phyloP scores from a whole-genome alignment of 2,329 filamentous ascomycete genomes.

The Simplicillium sp. region DNA sequence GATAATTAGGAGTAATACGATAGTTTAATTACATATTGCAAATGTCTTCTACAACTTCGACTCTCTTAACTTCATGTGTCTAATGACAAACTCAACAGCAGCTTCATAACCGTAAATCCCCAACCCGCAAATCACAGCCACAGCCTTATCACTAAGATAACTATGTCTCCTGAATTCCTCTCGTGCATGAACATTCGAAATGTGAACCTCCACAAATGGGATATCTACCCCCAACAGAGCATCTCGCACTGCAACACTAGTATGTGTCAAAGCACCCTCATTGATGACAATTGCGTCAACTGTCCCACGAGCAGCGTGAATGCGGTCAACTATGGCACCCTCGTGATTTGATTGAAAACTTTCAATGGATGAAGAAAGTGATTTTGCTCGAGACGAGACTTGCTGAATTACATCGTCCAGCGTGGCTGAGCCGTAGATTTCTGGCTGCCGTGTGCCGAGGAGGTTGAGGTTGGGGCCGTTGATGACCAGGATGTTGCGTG shows the following conservation, averaged over 20 bases:
- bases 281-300: conserved; percentile 66
- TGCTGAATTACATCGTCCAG: conserved; percentile 49
- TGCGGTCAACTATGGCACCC: conserved; percentile 62
- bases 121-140: conserved; percentile 62
- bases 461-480: conserved; percentile 82
- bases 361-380: conserved; percentile 38
- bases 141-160: conserved; percentile 67
- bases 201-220: conserved; percentile 70
- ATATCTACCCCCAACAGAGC: conserved; percentile 59
- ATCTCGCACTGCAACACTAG: conserved; percentile 66
- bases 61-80: conserved; percentile 17
- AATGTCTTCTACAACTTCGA: too few species aligned
- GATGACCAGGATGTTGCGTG: conserved; percentile 54
- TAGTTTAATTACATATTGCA: too few species aligned
- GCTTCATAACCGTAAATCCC: conserved; percentile 53
- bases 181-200: conserved; percentile 64
- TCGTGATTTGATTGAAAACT: conserved; percentile 72
- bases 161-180: conserved; percentile 62
- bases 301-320: conserved; percentile 52
- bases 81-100: conserved; percentile 44
- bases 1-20: too few species aligned
- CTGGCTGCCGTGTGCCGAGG: conserved; percentile 63
- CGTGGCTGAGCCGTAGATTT: conserved; percentile 63
- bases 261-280: conserved; percentile 66
- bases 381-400: conserved; percentile 37